These are phyloP conservation scores for Calonectria pauciramosa DNA, from an alignment of 2,329 filamentous ascomycete species.

Conservation along the genomic window DNA sequence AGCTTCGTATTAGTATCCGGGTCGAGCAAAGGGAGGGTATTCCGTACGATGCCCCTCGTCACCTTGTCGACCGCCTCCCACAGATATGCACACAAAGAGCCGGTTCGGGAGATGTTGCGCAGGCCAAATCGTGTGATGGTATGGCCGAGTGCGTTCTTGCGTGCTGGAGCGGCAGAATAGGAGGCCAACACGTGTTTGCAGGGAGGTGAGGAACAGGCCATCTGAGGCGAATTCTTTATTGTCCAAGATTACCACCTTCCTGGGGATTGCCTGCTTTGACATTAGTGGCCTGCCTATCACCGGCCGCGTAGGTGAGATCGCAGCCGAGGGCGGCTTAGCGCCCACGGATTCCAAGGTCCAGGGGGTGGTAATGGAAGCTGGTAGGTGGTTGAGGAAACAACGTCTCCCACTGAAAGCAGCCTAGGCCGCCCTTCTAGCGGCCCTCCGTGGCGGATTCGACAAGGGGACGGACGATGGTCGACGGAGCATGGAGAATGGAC, in stretches of 20 bases:
- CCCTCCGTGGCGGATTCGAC: slow-evolving; percentile 30
- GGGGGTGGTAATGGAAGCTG: background rate
- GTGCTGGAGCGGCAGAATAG: slow-evolving; percentile 34
- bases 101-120: slow-evolving; percentile 22
- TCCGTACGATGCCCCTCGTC: slow-evolving; percentile 8
- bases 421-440: slow-evolving; percentile 26
- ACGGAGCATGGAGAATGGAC: slow-evolving; percentile 17
- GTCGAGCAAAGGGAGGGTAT: slow-evolving; percentile 14
- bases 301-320: slow-evolving; percentile 29
- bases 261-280: slow-evolving; percentile 37
- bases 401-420: slow-evolving; percentile 16
- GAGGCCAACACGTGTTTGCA: slow-evolving; percentile 43
- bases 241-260: slow-evolving; percentile 42
- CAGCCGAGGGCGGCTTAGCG: slow-evolving; percentile 38
- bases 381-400: slow-evolving; percentile 2
- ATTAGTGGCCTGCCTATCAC: slow-evolving; percentile 35
- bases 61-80: slow-evolving; percentile 11
- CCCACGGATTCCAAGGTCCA: slow-evolving; percentile 13
- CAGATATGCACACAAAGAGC: slow-evolving; percentile 15
- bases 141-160: slow-evolving; percentile 24
- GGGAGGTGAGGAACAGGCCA: slow-evolving; percentile 35
- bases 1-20: slow-evolving; percentile 29
- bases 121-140: slow-evolving; percentile 36
- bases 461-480: slow-evolving; percentile 1
- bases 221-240: slow-evolving; percentile 30